Conservation (phyloP, 352 stramenopile species). For the Phytophthora boehmeriae region DNA sequence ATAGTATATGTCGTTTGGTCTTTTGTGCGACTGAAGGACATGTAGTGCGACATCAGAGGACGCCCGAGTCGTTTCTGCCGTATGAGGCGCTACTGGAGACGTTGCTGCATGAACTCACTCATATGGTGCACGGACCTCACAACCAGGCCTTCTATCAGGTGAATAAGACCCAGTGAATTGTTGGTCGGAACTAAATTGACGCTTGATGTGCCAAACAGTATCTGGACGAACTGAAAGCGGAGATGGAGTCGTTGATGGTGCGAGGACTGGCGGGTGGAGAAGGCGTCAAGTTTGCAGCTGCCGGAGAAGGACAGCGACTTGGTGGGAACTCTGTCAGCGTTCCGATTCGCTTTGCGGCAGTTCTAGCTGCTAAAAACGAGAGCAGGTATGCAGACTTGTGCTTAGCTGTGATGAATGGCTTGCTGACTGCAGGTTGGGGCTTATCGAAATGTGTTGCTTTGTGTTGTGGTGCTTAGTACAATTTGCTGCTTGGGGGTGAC, state of each 20-base stretch:
- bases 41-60: conserved; percentile 23
- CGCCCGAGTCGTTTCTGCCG: conserved; percentile 38
- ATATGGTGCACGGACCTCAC: conserved; percentile 73
- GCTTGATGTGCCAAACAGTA: conserved; percentile 33
- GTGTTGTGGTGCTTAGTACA: conserved; percentile 30
- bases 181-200: neutral
- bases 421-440: neutral
- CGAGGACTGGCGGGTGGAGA: conserved; percentile 48
- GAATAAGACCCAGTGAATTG: neutral
- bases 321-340: conserved; percentile 6
- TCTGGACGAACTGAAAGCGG: conserved; percentile 60
- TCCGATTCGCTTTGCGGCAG: conserved; percentile 31
- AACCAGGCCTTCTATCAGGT: conserved; percentile 66
- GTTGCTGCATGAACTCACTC: conserved; percentile 76
- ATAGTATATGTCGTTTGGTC: neutral
- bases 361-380: conserved; percentile 46
- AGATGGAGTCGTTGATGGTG: conserved; percentile 69
- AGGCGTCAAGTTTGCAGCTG: conserved; percentile 48
- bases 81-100: conserved; percentile 72
- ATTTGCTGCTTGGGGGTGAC: conserved; percentile 41
- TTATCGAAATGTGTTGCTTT: neutral
- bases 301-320: conserved; percentile 49
- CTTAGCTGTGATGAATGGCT: neutral
- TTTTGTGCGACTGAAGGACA: neutral
- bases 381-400: conserved; percentile 32